A percentile compares a stretch with the other conserved stretches of the same genome.
These are phyloP conservation scores for Pseudogymnoascus sp. DNA, from an alignment of 2,329 filamentous ascomycete genomes.

Conservation along the genomic window DNA sequence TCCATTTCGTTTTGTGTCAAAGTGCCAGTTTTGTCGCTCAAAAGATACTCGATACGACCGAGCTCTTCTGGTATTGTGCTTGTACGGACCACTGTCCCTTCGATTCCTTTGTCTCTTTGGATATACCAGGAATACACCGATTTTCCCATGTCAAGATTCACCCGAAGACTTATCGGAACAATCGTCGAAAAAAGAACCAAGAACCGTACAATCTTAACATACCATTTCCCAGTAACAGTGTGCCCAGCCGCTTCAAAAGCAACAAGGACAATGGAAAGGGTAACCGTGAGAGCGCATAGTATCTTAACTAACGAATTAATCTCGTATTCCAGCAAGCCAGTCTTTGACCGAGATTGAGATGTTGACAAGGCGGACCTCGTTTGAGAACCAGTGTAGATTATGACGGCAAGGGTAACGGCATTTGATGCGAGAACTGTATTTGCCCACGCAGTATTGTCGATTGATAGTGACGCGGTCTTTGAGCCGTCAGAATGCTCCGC, in stretches of 20 bases:
- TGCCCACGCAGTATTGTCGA: conserved; percentile 98
- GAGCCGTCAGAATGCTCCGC: conserved; percentile 20
- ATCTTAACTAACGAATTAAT: conserved; percentile 98
- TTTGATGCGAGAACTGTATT: conserved; percentile 96
- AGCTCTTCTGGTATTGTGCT: conserved; percentile 97
- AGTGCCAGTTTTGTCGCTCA: conserved; percentile 98
- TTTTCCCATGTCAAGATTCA: conserved; percentile 96
- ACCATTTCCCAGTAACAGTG: conserved; percentile 66
- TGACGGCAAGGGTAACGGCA: conserved; percentile 76
- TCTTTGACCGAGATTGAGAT: conserved; percentile 84
- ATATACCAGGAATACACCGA: conserved; percentile 95
- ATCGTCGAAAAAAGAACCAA: conserved; percentile 98
- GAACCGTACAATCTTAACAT: conserved; percentile 96
- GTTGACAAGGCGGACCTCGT: conserved; percentile 92
- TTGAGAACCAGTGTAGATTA: conserved; percentile 90
- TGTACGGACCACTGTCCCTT: conserved; percentile 85
- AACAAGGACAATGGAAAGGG: conserved; percentile 79
- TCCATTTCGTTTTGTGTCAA: conserved; percentile 98
- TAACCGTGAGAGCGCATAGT: conserved; percentile 77
- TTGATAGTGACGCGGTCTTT: conserved; percentile 67
- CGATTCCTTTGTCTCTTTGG: conserved; percentile 80
- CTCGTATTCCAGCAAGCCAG: conserved; percentile 85
- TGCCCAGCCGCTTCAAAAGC: conserved; percentile 73
- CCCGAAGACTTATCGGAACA: conserved; percentile 90
- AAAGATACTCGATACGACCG: conserved; percentile 87